A percentile compares a stretch with the other conserved stretches of the same genome.
Conservation (phyloP, 805 yeast genomes). For the Lipomyces chichibuensis region DNA sequence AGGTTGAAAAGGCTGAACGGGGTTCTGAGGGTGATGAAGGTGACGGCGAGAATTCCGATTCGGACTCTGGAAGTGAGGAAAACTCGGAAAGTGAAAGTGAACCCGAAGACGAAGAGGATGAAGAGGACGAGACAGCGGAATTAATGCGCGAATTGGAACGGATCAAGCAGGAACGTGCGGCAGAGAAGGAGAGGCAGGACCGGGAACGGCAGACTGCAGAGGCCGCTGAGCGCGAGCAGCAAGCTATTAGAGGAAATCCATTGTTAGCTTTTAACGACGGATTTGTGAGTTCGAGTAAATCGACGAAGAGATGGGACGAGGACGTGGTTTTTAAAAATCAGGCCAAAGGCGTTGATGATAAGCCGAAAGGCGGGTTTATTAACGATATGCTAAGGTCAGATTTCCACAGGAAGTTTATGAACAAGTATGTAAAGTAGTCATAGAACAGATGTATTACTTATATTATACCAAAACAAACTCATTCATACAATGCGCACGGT, state of each 20-base stretch:
- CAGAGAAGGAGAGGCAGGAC: constrained; percentile 37
- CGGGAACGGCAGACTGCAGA: constrained; percentile 33
- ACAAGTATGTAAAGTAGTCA: constrained; percentile 40
- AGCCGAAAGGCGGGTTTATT: constrained; percentile 38
- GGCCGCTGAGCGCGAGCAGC: constrained; percentile 36
- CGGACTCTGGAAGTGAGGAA: constrained; percentile 17
- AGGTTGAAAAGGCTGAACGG: constrained; percentile 27
- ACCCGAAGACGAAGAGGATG: constrained; percentile 39
- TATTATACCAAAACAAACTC: not conserved
- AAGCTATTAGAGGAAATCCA: constrained; percentile 44
- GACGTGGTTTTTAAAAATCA: constrained; percentile 45
- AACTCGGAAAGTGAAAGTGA: constrained; percentile 28
- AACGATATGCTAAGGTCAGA: constrained; percentile 47
- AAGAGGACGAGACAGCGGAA: constrained; percentile 44
- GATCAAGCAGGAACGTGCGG: constrained; percentile 44
- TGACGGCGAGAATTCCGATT: constrained; percentile 22
- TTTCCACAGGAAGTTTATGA: constrained; percentile 45
- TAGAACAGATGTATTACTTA: not conserved
- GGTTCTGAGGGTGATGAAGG: constrained; percentile 14
- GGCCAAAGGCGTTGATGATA: constrained; percentile 40
- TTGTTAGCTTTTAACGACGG: constrained; percentile 35
- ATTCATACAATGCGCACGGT: not conserved
- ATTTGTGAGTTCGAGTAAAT: constrained; percentile 13
- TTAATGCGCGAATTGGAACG: constrained; percentile 44
- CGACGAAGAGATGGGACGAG: constrained; percentile 41